A percentile compares a stretch with the other conserved stretches of the same genome.
Evolutionary conservation across 768 basidiomycete genomes (phyloP).

Genomic region (Coprinopsis cinerea): DNA sequence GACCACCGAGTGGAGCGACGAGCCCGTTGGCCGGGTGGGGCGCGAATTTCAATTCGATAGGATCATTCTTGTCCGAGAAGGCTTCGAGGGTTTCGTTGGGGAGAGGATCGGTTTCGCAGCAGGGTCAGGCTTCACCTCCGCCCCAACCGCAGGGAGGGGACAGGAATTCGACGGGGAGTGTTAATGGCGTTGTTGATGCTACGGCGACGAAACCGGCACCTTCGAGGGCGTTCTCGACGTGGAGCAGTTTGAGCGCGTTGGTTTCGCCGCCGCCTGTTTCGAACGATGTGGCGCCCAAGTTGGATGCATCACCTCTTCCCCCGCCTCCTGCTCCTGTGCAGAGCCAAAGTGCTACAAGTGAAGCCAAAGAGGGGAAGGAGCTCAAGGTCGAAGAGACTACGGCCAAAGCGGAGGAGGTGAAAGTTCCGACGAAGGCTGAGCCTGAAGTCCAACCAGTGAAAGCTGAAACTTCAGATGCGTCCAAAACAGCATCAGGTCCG

Average conservation of each 20-base stretch:
- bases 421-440: too few species aligned
- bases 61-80: conserved; percentile 27
- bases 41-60: conserved; percentile 20
- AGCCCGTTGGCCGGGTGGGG: conserved; percentile 26
- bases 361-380: background rate
- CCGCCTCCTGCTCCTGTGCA: too few species aligned
- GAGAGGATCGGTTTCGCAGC: background rate
- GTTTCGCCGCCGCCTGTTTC: conserved; percentile 3
- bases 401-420: too few species aligned
- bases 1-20: conserved; percentile 6
- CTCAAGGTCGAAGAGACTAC: too few species aligned
- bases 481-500: too few species aligned
- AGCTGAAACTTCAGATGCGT: too few species aligned
- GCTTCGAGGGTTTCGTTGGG: conserved; percentile 22
- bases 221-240: conserved; percentile 2
- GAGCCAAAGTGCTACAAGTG: too few species aligned
- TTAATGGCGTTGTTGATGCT: background rate
- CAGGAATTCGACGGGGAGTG: background rate
- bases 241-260: conserved; percentile 8
- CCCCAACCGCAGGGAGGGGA: background rate
- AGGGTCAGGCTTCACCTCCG: background rate
- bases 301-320: too few species aligned
- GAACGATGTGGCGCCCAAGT: background rate
- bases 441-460: too few species aligned
- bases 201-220: background rate